Percentiles rank a stretch among this genome's conserved stretches.
Conservation (phyloP, 1,139 yeast genomes). For the Casaregolazyma suthepensis region DNA sequence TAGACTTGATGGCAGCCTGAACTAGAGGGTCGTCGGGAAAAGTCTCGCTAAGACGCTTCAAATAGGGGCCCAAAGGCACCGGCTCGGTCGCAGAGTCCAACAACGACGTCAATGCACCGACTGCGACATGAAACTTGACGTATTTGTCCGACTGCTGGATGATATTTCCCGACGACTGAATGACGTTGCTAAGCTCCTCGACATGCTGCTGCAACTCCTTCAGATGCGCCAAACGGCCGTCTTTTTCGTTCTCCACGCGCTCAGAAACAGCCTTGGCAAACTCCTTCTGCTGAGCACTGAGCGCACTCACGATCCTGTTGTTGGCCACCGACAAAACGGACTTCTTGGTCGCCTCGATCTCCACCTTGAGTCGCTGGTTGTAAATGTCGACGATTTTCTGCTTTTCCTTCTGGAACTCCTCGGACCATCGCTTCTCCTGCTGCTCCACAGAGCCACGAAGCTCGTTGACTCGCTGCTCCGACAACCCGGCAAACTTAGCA, state of each 20-base stretch:
- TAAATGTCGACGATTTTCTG: constrained; percentile 58
- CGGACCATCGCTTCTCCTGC: constrained; percentile 48
- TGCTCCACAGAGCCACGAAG: constrained; percentile 39
- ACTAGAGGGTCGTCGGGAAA: constrained; percentile 47
- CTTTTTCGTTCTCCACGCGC: constrained; percentile 72
- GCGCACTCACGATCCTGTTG: constrained; percentile 67
- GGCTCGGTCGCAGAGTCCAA: constrained; percentile 36
- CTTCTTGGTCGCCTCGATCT: constrained; percentile 63
- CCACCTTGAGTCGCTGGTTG: constrained; percentile 52
- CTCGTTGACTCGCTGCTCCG: constrained; percentile 26
- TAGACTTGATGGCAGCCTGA: constrained; percentile 39
- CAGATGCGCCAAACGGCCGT: constrained; percentile 69
- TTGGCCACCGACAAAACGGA: constrained; percentile 70
- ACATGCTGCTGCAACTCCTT: constrained; percentile 54
- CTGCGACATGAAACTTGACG: constrained; percentile 51
- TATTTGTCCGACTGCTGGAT: constrained; percentile 51
- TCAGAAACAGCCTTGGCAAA: constrained; percentile 59
- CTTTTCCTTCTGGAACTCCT: constrained; percentile 58
- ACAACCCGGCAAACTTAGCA: constrained; percentile 24
- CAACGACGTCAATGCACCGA: constrained; percentile 47
- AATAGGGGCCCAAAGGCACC: constrained; percentile 34
- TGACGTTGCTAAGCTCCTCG: constrained; percentile 52
- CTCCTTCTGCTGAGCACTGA: constrained; percentile 65
- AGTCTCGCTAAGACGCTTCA: constrained; percentile 33
- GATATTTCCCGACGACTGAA: constrained; percentile 52